Conservation (phyloP, 73 alveolate genomes). For the Durusdinium trenchii region DNA sequence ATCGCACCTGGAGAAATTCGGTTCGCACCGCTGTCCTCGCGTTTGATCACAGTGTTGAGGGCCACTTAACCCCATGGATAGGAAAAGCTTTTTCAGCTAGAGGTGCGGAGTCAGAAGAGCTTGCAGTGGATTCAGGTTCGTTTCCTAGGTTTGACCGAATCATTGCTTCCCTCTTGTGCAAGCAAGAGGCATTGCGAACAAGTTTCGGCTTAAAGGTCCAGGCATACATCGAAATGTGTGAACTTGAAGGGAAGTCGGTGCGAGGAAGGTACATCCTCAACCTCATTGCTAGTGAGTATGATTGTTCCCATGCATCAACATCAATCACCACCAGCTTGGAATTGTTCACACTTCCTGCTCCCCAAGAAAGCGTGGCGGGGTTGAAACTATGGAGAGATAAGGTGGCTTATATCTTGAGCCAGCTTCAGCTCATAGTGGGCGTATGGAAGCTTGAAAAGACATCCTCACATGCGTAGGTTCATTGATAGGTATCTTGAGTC, state of each 20-base stretch:
- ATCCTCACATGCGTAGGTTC: too few relatives aligned
- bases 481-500: too few relatives aligned
- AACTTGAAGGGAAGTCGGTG: neutral
- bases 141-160: slow-evolving; percentile 5
- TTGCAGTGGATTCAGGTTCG: neutral
- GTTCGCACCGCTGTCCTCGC: neutral
- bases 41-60: neutral
- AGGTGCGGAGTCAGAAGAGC: neutral
- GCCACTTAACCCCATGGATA: neutral
- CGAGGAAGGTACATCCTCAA: neutral
- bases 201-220: slow-evolving; percentile 14
- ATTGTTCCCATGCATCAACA: neutral
- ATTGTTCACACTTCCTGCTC: neutral
- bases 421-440: too few relatives aligned
- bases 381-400: neutral
- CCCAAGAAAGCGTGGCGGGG: neutral
- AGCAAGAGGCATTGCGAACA: neutral
- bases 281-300: neutral
- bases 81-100: neutral
- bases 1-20: neutral
- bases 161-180: neutral
- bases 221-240: neutral
- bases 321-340: neutral
- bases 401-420: neutral
- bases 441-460: too few relatives aligned